Percentiles rank a stretch among this genome's conserved stretches.
phyloP scores from a whole-genome alignment of 805 yeast species.

The Candida palmyrensis region DNA sequence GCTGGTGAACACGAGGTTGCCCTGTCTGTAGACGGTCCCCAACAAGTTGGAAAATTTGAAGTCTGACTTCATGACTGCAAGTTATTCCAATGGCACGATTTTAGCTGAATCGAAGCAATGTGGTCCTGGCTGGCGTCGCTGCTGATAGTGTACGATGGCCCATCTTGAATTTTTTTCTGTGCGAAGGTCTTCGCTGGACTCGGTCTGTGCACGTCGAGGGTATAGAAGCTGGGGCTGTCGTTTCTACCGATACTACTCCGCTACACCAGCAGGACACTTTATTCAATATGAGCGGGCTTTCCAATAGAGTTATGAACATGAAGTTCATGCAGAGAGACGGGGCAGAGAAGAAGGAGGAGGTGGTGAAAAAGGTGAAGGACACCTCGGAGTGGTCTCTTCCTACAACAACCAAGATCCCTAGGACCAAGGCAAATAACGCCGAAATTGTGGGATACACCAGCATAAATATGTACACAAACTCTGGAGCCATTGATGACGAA shows the following conservation, averaged over 20 bases:
- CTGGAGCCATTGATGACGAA: not conserved
- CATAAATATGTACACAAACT: constrained; percentile 17
- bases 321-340: constrained; percentile 50
- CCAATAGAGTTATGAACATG: constrained; percentile 79
- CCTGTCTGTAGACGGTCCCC: constrained; percentile 93
- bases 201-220: too few species aligned
- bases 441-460: constrained; percentile 38
- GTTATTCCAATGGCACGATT: not conserved
- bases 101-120: not conserved
- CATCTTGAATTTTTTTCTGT: not conserved
- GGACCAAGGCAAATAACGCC: constrained; percentile 16
- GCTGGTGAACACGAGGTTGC: constrained; percentile 79
- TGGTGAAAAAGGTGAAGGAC: constrained; percentile 39
- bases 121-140: too few species aligned
- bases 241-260: too few species aligned
- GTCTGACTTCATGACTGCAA: constrained; percentile 68
- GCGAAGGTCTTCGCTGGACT: constrained; percentile 1
- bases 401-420: constrained; percentile 18
- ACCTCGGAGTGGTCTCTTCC: constrained; percentile 49
- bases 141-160: too few species aligned
- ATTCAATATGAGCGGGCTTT: constrained; percentile 29
- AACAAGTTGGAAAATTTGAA: constrained; percentile 80
- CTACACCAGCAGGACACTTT: constrained; percentile 1
- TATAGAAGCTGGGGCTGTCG: too few species aligned
- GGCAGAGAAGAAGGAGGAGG: constrained; percentile 26